These are phyloP conservation scores for Phytophthora tubulina DNA, from an alignment of 352 stramenopile species.

Conservation along the genomic window DNA sequence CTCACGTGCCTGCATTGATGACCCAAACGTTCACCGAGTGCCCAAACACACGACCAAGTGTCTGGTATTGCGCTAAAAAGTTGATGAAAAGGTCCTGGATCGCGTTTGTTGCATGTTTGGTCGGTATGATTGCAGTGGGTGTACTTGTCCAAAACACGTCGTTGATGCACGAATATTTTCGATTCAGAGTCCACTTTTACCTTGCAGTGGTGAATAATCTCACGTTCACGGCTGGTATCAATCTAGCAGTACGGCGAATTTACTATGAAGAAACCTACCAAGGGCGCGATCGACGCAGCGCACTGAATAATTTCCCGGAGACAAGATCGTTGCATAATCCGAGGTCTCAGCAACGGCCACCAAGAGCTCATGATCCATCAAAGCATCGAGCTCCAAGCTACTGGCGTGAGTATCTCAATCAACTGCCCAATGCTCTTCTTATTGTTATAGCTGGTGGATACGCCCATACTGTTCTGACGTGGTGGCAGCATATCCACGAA, in stretches of 20 bases:
- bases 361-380: slow-evolving; percentile 4
- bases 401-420: slow-evolving; percentile 9
- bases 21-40: slow-evolving; percentile 26
- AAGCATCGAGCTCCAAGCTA: slow-evolving; percentile 12
- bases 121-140: slow-evolving; percentile 13
- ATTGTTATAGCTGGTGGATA: slow-evolving; percentile 33
- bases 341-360: not conserved
- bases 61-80: slow-evolving; percentile 37
- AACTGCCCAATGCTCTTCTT: slow-evolving; percentile 13
- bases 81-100: slow-evolving; percentile 14
- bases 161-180: slow-evolving; percentile 20
- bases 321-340: not conserved
- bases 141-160: slow-evolving; percentile 27
- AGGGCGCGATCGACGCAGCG: slow-evolving; percentile 24
- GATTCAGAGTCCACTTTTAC: slow-evolving; percentile 45
- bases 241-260: slow-evolving; percentile 13
- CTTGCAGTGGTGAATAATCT: slow-evolving; percentile 30
- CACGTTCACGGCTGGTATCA: slow-evolving; percentile 30
- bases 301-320: slow-evolving; percentile 3
- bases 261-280: slow-evolving; percentile 36
- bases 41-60: slow-evolving; percentile 1
- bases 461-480: slow-evolving; percentile 34
- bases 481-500: slow-evolving; percentile 7
- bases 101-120: slow-evolving; percentile 8
- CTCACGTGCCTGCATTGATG: slow-evolving; percentile 30